Evolutionary conservation across 108 stramenopile genomes (phyloP), one percentile per base, ranked within the genome.

Genomic region (Parietichytrium sp.): DNA sequence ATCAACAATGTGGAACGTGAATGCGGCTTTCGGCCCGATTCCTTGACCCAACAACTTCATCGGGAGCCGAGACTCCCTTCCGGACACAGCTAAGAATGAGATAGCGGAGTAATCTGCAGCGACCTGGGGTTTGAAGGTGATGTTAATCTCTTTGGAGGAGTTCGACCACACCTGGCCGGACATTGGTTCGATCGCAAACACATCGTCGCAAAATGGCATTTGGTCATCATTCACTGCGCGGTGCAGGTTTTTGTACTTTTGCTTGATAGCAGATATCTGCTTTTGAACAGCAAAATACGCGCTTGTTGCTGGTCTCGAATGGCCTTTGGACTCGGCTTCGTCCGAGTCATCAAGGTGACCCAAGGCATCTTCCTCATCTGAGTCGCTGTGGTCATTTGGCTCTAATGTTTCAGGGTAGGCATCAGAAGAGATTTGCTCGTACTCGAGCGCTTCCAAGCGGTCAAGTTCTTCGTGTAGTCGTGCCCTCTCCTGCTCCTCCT

Each of bases 191-290:
- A 91, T 87, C 47, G 80, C 80, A 55, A 89, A 91, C 50, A 85
- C 85, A 8, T 89, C 89, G 81, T 91, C 88, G 25, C 85, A 55
- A 45, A 91, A 91, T 15, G 83, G 87, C 89, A 91, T 89, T 15
- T 49, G 53, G 61, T 90, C 91, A 78, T 85, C 81, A 29, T 53
- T 86, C 8, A 89, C 54, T 31, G 90, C 87, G 36, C 86, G 85
- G 27, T 81, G 55, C 23, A 90, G 79, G 72, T 89, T 83, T 1
- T 87, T 84, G 77, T 89, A 90, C 83, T 89, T 90, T 1, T 87
- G 87, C 30, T 72, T 54, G 33, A 89, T 83, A 23, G 87, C 84
- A 25, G 85, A 55, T n/a, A 79, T 83, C 7, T 82, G 81, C 29
- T 83, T 83, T 29, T 54, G 47, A n/a, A 83, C 27, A 49, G 51